These are phyloP conservation scores for Ceratocystis cacaofunesta DNA, from an alignment of 2,329 filamentous ascomycete genomes.

Conservation along the genomic window DNA sequence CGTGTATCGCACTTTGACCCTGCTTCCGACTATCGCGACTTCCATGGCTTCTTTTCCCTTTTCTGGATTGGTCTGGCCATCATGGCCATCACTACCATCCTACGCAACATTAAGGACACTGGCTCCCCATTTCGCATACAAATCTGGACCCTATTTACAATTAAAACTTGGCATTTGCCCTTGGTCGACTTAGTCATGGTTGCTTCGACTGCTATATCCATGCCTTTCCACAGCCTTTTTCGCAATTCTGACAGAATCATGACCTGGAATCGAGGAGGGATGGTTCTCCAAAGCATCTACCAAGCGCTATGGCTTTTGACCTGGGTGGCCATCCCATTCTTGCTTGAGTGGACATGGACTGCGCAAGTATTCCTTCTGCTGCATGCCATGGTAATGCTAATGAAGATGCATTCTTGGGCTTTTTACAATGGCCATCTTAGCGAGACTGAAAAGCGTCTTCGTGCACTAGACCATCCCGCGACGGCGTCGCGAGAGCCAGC, in stretches of 20 bases:
- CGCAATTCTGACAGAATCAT: conserved; percentile 39
- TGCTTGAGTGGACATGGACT: conserved; percentile 88
- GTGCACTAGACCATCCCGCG: conserved; percentile 63
- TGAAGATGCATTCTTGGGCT: conserved; percentile 98
- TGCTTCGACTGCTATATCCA: conserved; percentile 50
- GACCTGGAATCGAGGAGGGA: conserved; percentile 65
- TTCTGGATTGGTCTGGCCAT: conserved; percentile 97
- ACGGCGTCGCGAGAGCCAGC: conserved; percentile 48
- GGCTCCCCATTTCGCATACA: conserved; percentile 71
- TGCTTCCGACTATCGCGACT: conserved; percentile 79
- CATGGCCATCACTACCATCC: conserved; percentile 88
- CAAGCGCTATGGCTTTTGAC: conserved; percentile 64
- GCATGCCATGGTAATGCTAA: conserved; percentile 79
- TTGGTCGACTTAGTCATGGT: conserved; percentile 80
- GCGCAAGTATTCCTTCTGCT: conserved; percentile 88
- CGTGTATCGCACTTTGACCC: conserved; percentile 94
- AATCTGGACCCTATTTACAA: conserved; percentile 77
- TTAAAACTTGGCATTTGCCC: conserved; percentile 77
- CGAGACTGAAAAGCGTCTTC: conserved; percentile 68
- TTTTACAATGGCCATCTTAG: conserved; percentile 96
- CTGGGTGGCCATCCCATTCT: conserved; percentile 76
- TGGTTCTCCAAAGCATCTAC: conserved; percentile 67
- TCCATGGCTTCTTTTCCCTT: conserved; percentile 91
- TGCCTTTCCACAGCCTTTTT: conserved; percentile 59
- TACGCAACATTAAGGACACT: conserved; percentile 87